These are phyloP conservation scores for Verruconis gallopava DNA, from an alignment of 2,329 filamentous ascomycete genomes.

Conservation along the genomic window DNA sequence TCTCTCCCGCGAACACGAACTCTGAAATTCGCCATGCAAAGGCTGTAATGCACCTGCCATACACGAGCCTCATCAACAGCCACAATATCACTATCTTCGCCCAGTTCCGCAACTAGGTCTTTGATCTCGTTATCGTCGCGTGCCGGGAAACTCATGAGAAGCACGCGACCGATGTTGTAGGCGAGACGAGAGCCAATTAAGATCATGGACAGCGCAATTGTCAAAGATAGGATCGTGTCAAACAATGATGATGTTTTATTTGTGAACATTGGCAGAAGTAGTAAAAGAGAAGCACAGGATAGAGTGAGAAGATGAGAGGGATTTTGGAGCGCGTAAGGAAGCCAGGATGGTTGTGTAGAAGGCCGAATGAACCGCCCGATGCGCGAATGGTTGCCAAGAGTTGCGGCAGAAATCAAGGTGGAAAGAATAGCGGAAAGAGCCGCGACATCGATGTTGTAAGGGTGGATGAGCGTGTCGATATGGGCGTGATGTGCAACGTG, in stretches of 20 bases:
- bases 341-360: slow-evolving; percentile 27
- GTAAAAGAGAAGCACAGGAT: slow-evolving; percentile 66
- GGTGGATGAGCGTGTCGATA: slow-evolving; percentile 19
- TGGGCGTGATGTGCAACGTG: slow-evolving; percentile 61
- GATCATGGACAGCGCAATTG: slow-evolving; percentile 82
- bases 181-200: slow-evolving; percentile 71
- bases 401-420: slow-evolving; percentile 75
- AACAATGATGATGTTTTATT: slow-evolving; percentile 72
- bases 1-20: slow-evolving; percentile 54
- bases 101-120: slow-evolving; percentile 70
- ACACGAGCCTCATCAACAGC: slow-evolving; percentile 84
- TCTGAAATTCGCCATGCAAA: slow-evolving; percentile 92
- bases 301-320: slow-evolving; percentile 91
- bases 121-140: slow-evolving; percentile 59
- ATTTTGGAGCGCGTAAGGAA: slow-evolving; percentile 82
- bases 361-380: slow-evolving; percentile 88
- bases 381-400: slow-evolving; percentile 77
- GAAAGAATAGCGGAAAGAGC: slow-evolving; percentile 69
- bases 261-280: slow-evolving; percentile 70
- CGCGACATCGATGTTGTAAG: slow-evolving; percentile 52
- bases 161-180: slow-evolving; percentile 78
- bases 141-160: slow-evolving; percentile 75
- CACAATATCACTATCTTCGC: slow-evolving; percentile 64
- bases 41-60: slow-evolving; percentile 96
- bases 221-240: slow-evolving; percentile 67